A percentile compares a stretch with the other conserved stretches of the same genome.
phyloP scores from a whole-genome alignment of 2,329 filamentous ascomycete genomes.

The Calonectria pauciramosa region DNA sequence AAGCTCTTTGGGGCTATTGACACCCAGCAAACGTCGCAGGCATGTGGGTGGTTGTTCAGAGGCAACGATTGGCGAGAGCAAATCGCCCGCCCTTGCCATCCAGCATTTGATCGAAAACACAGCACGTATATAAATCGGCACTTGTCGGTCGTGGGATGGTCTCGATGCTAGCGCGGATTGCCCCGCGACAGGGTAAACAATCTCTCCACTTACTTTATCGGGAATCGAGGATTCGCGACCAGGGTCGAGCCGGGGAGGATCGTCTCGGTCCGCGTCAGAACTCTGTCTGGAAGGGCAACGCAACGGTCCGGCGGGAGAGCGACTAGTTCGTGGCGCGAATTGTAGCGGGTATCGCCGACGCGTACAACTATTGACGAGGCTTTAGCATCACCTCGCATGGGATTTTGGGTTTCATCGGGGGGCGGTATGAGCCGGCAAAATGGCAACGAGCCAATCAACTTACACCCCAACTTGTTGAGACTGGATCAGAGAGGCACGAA shows the following conservation, averaged over 20 bases:
- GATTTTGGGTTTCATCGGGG: not conserved
- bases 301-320: not conserved
- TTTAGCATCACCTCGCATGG: not conserved
- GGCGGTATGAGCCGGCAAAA: not conserved
- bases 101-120: not conserved
- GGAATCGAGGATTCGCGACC: not conserved
- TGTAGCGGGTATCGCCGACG: not conserved
- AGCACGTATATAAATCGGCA: not conserved
- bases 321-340: not conserved
- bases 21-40: not conserved
- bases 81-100: not conserved
- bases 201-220: not conserved
- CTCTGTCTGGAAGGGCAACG: not conserved
- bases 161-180: not conserved
- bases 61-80: not conserved
- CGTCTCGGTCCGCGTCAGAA: not conserved
- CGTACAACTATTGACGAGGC: not conserved
- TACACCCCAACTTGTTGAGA: not conserved
- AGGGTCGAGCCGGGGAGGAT: not conserved
- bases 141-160: not conserved
- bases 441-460: not conserved
- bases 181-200: not conserved
- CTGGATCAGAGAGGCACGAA: not conserved
- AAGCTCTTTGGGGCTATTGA: not conserved
- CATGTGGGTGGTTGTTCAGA: not conserved